Base-by-base conservation (phyloP, 192 early-diverging fungal species). In the Backusella australiensis region DNA sequence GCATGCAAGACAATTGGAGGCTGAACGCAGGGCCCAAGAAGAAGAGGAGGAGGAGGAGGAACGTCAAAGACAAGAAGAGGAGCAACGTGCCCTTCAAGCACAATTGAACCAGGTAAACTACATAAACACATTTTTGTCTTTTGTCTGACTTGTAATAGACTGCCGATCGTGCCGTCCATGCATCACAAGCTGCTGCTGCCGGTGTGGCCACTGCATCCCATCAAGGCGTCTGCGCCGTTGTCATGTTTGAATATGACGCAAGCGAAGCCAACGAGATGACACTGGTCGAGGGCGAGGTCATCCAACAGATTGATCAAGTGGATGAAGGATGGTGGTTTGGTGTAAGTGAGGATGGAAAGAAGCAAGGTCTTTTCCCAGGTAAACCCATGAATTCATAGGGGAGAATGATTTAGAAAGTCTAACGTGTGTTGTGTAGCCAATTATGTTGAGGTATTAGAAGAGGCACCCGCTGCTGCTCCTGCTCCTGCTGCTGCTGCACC, bases 271-370 rank as follows among this genome's bases (percentile, higher is more conserved):
- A 97, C 78, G 97, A 98, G 86, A 93, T 98, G 71, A 71, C 85
- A 1, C 87, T 98, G 73, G 76, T 78, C 0, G 96, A 98, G 77
- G 94, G 93, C 19, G 96, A 97, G 59, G 83, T 92, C 14, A 91
- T 98, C 65, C 86, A 78, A 17, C 87, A 89, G 29, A 92, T 98
- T 49, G 90, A 92, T 19, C 88, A 95, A 84, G 65, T 95, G 59
- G 94, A 95, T 81, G 93, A 95, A 42, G 96, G 94, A 44, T 98
- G 97, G 97, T 97, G 96, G 97, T 88, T 90, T 49, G 97, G 95
- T 69, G 86, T 86, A 34, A 92, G 90, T 71, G 85, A 92, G 70
- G 90, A 93, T 78, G 94, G 94, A 12, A 77, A 84, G 26, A 85
- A 90, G 11, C 86, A 86, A 42, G 96, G 96, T 34, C 80, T 96